A percentile compares a stretch with the other conserved stretches of the same genome.
phyloP scores from a whole-genome alignment of 2,329 filamentous ascomycete species.

The Lachnellula occidentalis region DNA sequence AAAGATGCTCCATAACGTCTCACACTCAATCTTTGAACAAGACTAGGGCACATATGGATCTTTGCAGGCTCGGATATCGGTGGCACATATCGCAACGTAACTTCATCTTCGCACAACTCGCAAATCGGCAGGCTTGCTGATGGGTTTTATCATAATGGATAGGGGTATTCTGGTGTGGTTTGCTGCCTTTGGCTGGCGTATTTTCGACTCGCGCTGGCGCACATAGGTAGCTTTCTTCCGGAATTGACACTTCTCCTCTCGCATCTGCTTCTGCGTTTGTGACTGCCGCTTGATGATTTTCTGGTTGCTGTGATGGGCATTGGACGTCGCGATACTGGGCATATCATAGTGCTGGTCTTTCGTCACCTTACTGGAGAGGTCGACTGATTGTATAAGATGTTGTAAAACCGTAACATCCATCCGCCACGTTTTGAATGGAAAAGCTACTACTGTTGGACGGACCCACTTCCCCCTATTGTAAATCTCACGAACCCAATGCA shows the following conservation, averaged over 20 bases:
- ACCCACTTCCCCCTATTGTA: not conserved
- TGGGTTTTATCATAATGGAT: slow-evolving; percentile 2
- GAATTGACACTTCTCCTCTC: slow-evolving; percentile 1
- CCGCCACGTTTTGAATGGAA: not conserved
- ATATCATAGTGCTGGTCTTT: not conserved
- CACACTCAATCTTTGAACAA: slow-evolving; percentile 10
- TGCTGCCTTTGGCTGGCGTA: slow-evolving; percentile 3
- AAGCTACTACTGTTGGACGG: not conserved
- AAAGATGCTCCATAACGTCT: slow-evolving; percentile 12
- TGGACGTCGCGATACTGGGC: not conserved
- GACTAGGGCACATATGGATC: slow-evolving; percentile 13
- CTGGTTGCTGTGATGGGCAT: not conserved
- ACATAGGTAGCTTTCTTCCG: slow-evolving; percentile 4
- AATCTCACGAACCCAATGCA: slow-evolving; percentile 11
- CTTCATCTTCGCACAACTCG: not conserved
- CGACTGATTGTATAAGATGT: not conserved
- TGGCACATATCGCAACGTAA: not conserved
- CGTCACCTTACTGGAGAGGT: not conserved
- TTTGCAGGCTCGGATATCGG: slow-evolving; percentile 9
- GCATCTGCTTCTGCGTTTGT: not conserved
- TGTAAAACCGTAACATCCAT: not conserved
- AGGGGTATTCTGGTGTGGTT: not conserved
- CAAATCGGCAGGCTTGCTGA: slow-evolving; percentile 13
- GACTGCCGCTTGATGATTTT: not conserved
- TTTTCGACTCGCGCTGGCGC: not conserved